A percentile compares a stretch with the other conserved stretches of the same genome.
Evolutionary conservation across 2,329 filamentous ascomycete genomes (phyloP).

Genomic region (Cladosporium sphaerospermum): DNA sequence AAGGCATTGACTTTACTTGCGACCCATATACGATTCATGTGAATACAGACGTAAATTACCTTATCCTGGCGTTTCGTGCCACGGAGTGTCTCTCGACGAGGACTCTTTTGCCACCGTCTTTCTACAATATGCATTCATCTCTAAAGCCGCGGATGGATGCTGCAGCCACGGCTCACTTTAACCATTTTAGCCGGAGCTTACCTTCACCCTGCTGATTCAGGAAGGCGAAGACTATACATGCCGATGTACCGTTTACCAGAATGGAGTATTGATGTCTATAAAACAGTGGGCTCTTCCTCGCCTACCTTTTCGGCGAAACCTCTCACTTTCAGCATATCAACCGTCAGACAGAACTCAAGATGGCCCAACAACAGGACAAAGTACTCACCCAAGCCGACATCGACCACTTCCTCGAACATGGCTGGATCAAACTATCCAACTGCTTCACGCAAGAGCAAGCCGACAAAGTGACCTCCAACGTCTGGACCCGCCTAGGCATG

Average conservation of each 20-base stretch:
- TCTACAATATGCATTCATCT: too few species aligned
- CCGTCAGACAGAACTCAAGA: not conserved
- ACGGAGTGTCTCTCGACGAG: too few species aligned
- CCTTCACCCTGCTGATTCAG: not conserved
- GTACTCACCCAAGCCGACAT: slow-evolving; percentile 42
- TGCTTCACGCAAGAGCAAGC: slow-evolving; percentile 48
- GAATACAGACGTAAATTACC: too few species aligned
- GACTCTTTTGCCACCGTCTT: too few species aligned
- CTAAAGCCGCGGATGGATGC: too few species aligned
- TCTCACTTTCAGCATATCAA: not conserved
- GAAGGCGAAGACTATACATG: not conserved
- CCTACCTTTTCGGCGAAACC: not conserved
- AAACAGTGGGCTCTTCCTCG: not conserved
- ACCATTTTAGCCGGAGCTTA: not conserved
- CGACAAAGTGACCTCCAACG: slow-evolving; percentile 40
- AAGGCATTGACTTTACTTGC: too few species aligned
- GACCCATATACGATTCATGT: too few species aligned
- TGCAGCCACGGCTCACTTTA: not conserved
- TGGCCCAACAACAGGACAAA: slow-evolving; percentile 4
- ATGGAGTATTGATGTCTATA: not conserved
- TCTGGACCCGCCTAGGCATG: slow-evolving; percentile 63
- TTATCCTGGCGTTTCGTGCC: too few species aligned
- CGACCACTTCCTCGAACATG: slow-evolving; percentile 50
- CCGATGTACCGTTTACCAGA: not conserved
- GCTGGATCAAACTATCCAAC: slow-evolving; percentile 48